Base-by-base conservation (phyloP, 306 rosid species). In the Alnus rubra region DNA sequence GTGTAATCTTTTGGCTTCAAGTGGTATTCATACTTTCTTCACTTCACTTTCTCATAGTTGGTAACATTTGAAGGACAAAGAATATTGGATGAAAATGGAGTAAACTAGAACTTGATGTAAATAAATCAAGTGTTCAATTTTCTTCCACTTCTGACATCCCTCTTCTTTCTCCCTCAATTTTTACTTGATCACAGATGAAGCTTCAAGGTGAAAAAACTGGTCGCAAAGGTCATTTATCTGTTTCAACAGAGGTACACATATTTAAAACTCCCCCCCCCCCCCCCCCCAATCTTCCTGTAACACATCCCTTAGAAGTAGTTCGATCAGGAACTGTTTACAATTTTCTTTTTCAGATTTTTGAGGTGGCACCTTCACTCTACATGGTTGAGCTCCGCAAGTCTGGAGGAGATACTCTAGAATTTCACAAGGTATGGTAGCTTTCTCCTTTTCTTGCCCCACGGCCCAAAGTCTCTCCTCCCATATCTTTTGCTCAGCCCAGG, bases 331-430 rank as follows among this genome's bases (percentile, higher is more conserved):
- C 60, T 30, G 19, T 23, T 50, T 33, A 19, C 31, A 73, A 33
- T 44, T 49, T 62, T 53, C 30, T 82, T 83, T 73, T 79, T 31
- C 89, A 95, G 98, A 84, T 95, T 73, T 90, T 88, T 80, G 97
- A 95, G 92, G 93, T 95, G 78, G 98, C 97, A 35, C 98, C 98
- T 74, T 91, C 94, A 14, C 86, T 95, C 73, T 89, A 89, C 86
- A 90, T 95, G 92, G 98, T 95, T 76, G 97, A 95, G 88, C 77
- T 95, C 59, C 97, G 98, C 58, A 95, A 92, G 83, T 82, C 97
- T 18, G 90, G 86, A 47, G 98, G 98, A 55, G 98, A 95, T 74
- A 95, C 98, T 76, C 74, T 95, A 73, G 98, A 95, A 88, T 95
- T 95, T 87, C 97, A 91, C 81, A 88, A 88, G 88, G 97, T 91